phyloP scores from a whole-genome alignment of 2,329 filamentous ascomycete genomes.

The Pestalotiopsis sp. region DNA sequence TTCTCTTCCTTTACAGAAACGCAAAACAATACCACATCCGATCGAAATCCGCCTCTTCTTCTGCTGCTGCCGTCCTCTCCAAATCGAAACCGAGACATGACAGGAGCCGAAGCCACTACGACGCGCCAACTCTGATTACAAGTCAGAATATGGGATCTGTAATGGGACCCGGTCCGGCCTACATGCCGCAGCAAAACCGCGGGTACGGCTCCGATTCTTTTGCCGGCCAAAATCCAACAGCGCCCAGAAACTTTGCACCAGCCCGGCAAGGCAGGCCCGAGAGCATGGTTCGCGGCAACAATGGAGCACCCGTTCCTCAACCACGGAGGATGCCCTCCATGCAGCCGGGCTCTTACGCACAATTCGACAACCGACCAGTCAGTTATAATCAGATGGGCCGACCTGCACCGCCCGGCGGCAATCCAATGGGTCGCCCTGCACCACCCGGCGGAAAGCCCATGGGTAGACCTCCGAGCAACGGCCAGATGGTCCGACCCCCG shows the following conservation, averaged over 20 bases:
- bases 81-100: constrained; percentile 23
- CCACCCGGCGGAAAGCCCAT: not conserved
- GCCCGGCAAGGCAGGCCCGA: constrained; percentile 18
- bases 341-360: constrained; percentile 29
- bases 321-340: constrained; percentile 13
- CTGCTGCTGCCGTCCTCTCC: constrained; percentile 19
- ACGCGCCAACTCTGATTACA: constrained; percentile 13
- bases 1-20: constrained; percentile 18
- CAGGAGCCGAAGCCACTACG: constrained; percentile 23
- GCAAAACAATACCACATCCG: constrained; percentile 20
- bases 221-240: constrained; percentile 17
- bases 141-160: constrained; percentile 22
- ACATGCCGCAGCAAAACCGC: constrained; percentile 20
- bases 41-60: constrained; percentile 26
- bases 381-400: constrained; percentile 22
- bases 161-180: constrained; percentile 19
- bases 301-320: constrained; percentile 13
- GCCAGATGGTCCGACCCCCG: constrained; percentile 17
- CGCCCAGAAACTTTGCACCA: constrained; percentile 13
- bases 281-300: constrained; percentile 20
- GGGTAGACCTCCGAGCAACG: not conserved
- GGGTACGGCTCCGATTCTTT: constrained; percentile 19
- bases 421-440: constrained; percentile 18
- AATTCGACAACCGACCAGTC: constrained; percentile 29
- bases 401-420: constrained; percentile 8